phyloP scores from a whole-genome alignment of 2,329 filamentous ascomycete species.

The Alternaria arborescens region DNA sequence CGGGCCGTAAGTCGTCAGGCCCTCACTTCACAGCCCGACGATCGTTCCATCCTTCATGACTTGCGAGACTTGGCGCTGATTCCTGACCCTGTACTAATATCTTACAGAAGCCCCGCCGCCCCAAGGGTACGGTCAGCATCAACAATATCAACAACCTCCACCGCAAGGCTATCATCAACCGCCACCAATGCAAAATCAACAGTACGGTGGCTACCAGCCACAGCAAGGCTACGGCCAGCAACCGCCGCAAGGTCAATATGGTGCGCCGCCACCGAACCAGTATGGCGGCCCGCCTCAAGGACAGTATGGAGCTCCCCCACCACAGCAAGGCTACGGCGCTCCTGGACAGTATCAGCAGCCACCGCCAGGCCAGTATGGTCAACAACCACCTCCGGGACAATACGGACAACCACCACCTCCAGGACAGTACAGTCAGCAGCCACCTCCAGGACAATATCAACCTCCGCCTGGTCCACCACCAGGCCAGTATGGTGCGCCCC shows the following conservation, averaged over 20 bases:
- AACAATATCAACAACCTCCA: slow-evolving; percentile 22
- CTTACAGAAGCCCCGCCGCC: slow-evolving; percentile 33
- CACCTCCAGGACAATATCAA: slow-evolving; percentile 32
- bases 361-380: slow-evolving; percentile 42
- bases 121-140: slow-evolving; percentile 36
- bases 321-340: slow-evolving; percentile 31
- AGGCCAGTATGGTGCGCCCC: slow-evolving; percentile 21
- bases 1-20: slow-evolving; percentile 39
- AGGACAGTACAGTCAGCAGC: slow-evolving; percentile 24
- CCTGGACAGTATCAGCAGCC: slow-evolving; percentile 20
- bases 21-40: slow-evolving; percentile 14
- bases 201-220: slow-evolving; percentile 44
- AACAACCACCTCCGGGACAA: slow-evolving; percentile 34
- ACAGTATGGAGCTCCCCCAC: slow-evolving; percentile 33
- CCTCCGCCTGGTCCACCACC: slow-evolving; percentile 26
- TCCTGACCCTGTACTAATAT: slow-evolving; percentile 32
- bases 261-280: slow-evolving; percentile 46
- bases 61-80: slow-evolving; percentile 27
- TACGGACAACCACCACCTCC: slow-evolving; percentile 16
- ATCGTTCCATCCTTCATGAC: slow-evolving; percentile 16
- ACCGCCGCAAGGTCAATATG: slow-evolving; percentile 40
- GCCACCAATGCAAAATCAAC: slow-evolving; percentile 44
- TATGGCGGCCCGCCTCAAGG: slow-evolving; percentile 31
- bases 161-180: slow-evolving; percentile 43
- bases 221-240: slow-evolving; percentile 40